Conservation (phyloP, 164 flowering plant genomes). For the Vitis amurensis region DNA sequence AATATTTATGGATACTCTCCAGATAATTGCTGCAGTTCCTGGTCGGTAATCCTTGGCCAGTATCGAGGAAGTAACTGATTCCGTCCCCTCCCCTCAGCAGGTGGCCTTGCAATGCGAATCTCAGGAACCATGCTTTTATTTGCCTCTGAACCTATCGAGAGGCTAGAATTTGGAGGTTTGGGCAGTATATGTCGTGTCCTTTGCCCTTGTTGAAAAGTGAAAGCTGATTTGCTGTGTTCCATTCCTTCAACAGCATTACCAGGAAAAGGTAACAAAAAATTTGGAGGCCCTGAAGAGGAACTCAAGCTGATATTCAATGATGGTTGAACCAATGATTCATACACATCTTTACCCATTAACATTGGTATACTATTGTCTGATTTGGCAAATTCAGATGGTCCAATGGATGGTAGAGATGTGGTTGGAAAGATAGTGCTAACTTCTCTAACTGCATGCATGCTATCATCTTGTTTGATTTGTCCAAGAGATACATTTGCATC, state of each 20-base stretch:
- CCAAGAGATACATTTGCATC: conserved; percentile 18
- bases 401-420: conserved; percentile 19
- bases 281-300: conserved; percentile 30
- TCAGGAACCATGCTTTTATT: conserved; percentile 48
- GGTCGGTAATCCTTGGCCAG: conserved; percentile 97
- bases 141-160: conserved; percentile 29
- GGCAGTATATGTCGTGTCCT: conserved; percentile 45
- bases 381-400: conserved; percentile 26
- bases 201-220: conserved; percentile 39
- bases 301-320: conserved; percentile 40
- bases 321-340: conserved; percentile 34
- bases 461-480: conserved; percentile 28
- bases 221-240: conserved; percentile 35
- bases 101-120: conserved; percentile 84
- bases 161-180: conserved; percentile 43
- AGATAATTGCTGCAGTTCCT: conserved; percentile 83
- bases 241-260: conserved; percentile 34
- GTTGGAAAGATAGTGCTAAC: conserved; percentile 21
- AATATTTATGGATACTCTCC: conserved; percentile 87
- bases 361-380: conserved; percentile 21
- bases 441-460: conserved; percentile 21
- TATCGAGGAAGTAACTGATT: conserved; percentile 94
- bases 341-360: conserved; percentile 33
- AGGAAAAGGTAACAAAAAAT: conserved; percentile 21
- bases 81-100: conserved; percentile 87